A percentile compares a stretch with the other conserved stretches of the same genome.
phyloP scores from a whole-genome alignment of 768 basidiomycete genomes.

The Mycena amicta region DNA sequence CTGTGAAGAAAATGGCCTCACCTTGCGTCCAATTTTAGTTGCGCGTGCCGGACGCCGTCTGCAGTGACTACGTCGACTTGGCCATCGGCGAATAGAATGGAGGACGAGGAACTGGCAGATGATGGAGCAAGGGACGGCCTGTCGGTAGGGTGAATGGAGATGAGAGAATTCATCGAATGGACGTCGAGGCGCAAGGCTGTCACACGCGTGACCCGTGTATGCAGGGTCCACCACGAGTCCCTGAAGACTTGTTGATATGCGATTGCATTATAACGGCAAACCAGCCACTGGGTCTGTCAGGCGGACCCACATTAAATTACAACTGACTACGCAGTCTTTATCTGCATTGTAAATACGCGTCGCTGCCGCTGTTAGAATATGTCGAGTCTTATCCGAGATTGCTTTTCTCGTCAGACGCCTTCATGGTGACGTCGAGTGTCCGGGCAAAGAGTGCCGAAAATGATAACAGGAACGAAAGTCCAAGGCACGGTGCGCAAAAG shows the following conservation, averaged over 20 bases:
- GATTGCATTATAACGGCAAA: neutral
- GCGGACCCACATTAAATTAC: neutral
- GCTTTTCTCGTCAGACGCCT: conserved; percentile 9
- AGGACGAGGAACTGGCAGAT: conserved; percentile 3
- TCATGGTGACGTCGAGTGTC: neutral
- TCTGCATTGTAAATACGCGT: neutral
- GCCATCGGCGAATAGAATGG: conserved; percentile 26
- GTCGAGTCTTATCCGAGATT: neutral
- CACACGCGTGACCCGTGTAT: neutral
- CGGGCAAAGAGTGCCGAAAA: conserved; percentile 10
- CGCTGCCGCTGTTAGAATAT: too few relatives aligned
- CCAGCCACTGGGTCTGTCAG: too few relatives aligned
- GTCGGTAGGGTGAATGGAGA: neutral
- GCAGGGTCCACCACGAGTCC: neutral
- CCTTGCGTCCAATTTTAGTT: conserved; percentile 65
- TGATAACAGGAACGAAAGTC: conserved; percentile 62
- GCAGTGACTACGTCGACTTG: conserved; percentile 48
- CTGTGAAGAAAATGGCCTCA: conserved; percentile 45
- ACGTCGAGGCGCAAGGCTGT: neutral
- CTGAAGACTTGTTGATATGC: too few relatives aligned
- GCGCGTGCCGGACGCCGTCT: conserved; percentile 64
- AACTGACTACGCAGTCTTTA: too few relatives aligned
- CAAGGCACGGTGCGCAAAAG: conserved; percentile 70
- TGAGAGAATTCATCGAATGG: neutral
- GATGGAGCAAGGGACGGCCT: neutral